These are phyloP conservation scores for Prunus mongolica DNA, from an alignment of 306 rosid species.

Conservation along the genomic window DNA sequence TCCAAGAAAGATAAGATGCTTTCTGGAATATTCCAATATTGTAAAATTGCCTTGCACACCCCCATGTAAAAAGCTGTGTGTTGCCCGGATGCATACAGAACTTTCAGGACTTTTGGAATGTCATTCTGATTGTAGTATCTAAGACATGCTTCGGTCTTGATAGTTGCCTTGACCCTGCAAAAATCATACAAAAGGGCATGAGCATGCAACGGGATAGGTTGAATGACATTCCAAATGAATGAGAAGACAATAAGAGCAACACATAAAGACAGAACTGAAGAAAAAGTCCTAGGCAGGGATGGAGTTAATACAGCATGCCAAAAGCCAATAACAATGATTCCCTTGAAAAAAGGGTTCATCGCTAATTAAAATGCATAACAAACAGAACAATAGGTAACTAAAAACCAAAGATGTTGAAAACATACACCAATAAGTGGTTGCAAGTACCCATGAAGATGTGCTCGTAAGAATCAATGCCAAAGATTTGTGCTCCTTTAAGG, in stretches of 20 bases:
- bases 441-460: conserved; percentile 87
- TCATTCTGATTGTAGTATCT: conserved; percentile 78
- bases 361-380: background rate
- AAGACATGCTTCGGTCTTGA: conserved; percentile 45
- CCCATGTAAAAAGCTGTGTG: conserved; percentile 50
- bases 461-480: conserved; percentile 76
- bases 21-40: conserved; percentile 67
- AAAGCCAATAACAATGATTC: conserved; percentile 5
- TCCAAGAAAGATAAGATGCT: conserved; percentile 41
- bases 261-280: background rate
- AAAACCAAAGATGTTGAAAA: conserved; percentile 38
- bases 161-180: conserved; percentile 65
- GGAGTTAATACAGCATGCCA: conserved; percentile 7
- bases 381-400: background rate
- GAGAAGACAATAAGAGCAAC: conserved; percentile 3
- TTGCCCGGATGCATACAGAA: conserved; percentile 54
- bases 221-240: conserved; percentile 9
- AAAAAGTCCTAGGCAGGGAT: conserved; percentile 5
- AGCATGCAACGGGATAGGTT: conserved; percentile 16
- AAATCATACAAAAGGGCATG: conserved; percentile 25
- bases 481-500: conserved; percentile 80
- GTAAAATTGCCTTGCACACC: conserved; percentile 58
- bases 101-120: conserved; percentile 61
- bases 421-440: conserved; percentile 91
- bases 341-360: conserved; percentile 7